A percentile compares a stretch with the other conserved stretches of the same genome.
These are phyloP conservation scores for Limnomonas spitsbergensis DNA, from an alignment of 139 green algal genomes.

Conservation along the genomic window DNA sequence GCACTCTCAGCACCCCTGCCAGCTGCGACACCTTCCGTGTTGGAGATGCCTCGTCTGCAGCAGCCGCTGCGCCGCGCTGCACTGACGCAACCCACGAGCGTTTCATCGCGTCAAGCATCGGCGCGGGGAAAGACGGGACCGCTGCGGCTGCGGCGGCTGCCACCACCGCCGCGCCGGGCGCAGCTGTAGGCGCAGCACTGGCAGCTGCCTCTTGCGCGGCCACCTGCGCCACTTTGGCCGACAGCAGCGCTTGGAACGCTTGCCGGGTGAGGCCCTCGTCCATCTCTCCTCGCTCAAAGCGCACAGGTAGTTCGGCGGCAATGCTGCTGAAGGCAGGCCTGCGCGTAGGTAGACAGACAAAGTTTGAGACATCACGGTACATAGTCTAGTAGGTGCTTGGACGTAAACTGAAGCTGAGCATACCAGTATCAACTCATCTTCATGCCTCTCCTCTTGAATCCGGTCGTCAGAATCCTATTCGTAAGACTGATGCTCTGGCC, in stretches of 20 bases:
- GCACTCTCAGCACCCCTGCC: background rate
- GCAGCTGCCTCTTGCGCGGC: background rate
- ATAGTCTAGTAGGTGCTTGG: no score
- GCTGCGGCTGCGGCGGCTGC: background rate
- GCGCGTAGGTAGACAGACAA: no score
- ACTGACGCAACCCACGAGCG: constrained; percentile 18
- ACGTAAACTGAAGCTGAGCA: no score
- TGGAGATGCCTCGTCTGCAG: background rate
- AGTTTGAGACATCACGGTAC: no score
- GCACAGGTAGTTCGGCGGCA: constrained; percentile 24
- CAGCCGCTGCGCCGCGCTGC: background rate
- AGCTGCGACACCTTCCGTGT: background rate
- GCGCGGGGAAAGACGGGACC: constrained; percentile 10
- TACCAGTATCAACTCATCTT: no score
- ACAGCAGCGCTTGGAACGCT: constrained; percentile 31
- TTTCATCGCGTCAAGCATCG: constrained; percentile 30
- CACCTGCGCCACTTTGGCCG: background rate
- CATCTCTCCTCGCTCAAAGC: constrained; percentile 3
- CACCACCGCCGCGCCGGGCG: no score
- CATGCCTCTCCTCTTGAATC: no score
- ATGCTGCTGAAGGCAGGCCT: background rate
- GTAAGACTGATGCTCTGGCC: no score
- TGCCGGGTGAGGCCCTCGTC: constrained; percentile 18
- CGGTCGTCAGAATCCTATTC: no score
- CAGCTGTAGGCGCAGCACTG: background rate